Base-by-base conservation (phyloP, 257 asterid species). In the Rubia yunnanensis region DNA sequence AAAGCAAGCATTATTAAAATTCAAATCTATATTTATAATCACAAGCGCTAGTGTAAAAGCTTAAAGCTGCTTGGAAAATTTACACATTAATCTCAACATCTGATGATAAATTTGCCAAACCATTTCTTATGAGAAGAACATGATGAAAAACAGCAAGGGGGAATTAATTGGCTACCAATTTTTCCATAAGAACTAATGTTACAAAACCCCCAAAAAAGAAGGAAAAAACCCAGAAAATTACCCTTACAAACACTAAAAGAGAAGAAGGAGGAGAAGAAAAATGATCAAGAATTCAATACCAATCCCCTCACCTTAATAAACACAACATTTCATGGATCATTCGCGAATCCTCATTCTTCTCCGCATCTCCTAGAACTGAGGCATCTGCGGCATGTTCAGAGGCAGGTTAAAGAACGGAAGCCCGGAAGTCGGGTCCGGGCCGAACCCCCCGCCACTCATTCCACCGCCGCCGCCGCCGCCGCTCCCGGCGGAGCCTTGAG, bases 381-480 rank as follows among this genome's bases (percentile, higher is more conserved):
- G 81, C 10, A 86, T 59, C 70, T 85, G 89, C 7, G 83, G 82
- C 88, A 83, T 83, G 71, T 83, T 81, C 26, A 81, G 68, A 2
- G 96, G 96, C 82, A 89, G 55, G 69, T 85, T 87, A 63, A 89
- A 75, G 78, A 89, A 89, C 0, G 96, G 95, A 17, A 87, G 87
- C 38, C 91, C 95, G 2, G 83, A 13, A 0, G 95, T 83, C 0
- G 86, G 92, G 73, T 85, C 95, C 0, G 86, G 75, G 66, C 85
- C 52, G 52, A 44, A 44, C n/a, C 52, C 52, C 52, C 38, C 54
- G 13, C 57, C 65, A 1, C 7, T 34, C 9, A 70, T 60, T 0
- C 63, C 74, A 0, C 74, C 80, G 0, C 67, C 76, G 28, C 76
- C 73, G 4, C 76, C 73, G 7, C 73, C 72, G 7, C 73, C 77